Evolutionary conservation across 2,329 filamentous ascomycete genomes (phyloP).

Genomic region (Didymella arachidicola): DNA sequence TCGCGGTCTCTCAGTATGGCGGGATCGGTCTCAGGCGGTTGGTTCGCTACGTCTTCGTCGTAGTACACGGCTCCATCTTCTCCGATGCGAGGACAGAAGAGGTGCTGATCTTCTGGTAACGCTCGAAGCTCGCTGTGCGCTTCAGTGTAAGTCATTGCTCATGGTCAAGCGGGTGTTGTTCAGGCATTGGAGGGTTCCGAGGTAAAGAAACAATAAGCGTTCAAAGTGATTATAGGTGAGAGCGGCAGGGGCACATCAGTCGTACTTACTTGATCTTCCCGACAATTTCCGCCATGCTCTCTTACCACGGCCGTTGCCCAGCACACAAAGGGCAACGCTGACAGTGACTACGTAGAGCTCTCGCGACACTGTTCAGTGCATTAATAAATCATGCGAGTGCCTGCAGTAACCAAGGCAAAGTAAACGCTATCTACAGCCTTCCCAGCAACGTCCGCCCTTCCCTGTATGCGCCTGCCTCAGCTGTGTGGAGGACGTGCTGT

Average conservation of each 20-base stretch:
- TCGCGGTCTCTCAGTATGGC: conserved; percentile 39
- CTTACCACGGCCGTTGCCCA: conserved; percentile 15
- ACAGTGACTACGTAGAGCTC: conserved; percentile 18
- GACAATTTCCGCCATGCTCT: conserved; percentile 45
- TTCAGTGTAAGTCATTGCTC: conserved; percentile 35
- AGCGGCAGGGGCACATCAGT: neutral
- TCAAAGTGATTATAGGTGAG: neutral
- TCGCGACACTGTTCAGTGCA: conserved; percentile 20
- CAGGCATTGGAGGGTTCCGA: neutral
- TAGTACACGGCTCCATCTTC: conserved; percentile 51
- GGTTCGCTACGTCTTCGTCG: conserved; percentile 54
- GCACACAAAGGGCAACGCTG: conserved; percentile 8
- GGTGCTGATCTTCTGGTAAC: conserved; percentile 53
- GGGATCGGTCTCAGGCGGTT: conserved; percentile 40
- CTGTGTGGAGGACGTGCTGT: neutral
- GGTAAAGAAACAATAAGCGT: neutral
- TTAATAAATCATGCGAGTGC: neutral
- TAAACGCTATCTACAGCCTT: conserved; percentile 15
- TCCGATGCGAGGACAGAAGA: conserved; percentile 57
- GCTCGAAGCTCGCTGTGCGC: conserved; percentile 47
- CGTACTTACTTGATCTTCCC: conserved; percentile 46
- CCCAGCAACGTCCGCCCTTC: conserved; percentile 4
- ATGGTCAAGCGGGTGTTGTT: neutral
- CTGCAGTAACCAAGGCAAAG: conserved; percentile 10
- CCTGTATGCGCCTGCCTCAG: conserved; percentile 3